These are phyloP conservation scores for Guillardia theta DNA, from an alignment of 78 protist species.

Conservation along the genomic window DNA sequence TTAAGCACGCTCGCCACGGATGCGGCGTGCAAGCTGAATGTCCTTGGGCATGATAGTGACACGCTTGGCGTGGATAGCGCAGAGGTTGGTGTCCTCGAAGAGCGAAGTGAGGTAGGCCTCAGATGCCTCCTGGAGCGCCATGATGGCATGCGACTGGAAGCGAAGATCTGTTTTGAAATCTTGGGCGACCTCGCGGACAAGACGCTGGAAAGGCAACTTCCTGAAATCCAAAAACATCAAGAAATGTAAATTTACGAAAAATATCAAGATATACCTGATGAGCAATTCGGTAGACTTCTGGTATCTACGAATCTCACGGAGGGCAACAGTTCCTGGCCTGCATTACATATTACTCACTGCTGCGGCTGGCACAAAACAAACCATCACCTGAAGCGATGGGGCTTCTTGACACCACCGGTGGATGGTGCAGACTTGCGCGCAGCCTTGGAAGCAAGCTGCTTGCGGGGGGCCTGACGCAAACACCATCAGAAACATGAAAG, in stretches of 20 bases:
- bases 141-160: slow-evolving; percentile 87
- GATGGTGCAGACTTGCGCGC: slow-evolving; percentile 68
- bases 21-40: slow-evolving; percentile 90
- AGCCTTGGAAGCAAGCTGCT: slow-evolving; percentile 68
- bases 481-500: not conserved
- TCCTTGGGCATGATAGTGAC: slow-evolving; percentile 95
- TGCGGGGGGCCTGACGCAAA: slow-evolving; percentile 79
- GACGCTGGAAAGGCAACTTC: slow-evolving; percentile 63
- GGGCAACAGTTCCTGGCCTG: slow-evolving; percentile 78
- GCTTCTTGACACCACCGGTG: slow-evolving; percentile 69
- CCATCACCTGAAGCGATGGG: slow-evolving; percentile 65
- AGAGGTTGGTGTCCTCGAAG: slow-evolving; percentile 75
- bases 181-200: slow-evolving; percentile 64
- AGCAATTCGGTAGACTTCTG: slow-evolving; percentile 87
- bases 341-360: no score
- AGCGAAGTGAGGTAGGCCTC: slow-evolving; percentile 73
- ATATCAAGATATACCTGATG: no score
- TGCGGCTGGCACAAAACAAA: no score
- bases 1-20: slow-evolving; percentile 83
- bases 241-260: no score
- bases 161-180: slow-evolving; percentile 85
- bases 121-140: slow-evolving; percentile 92
- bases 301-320: slow-evolving; percentile 88
- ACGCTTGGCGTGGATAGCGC: slow-evolving; percentile 79
- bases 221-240: no score